phyloP scores from a whole-genome alignment of 192 early-diverging fungal genomes.

The Lobosporangium transversale region DNA sequence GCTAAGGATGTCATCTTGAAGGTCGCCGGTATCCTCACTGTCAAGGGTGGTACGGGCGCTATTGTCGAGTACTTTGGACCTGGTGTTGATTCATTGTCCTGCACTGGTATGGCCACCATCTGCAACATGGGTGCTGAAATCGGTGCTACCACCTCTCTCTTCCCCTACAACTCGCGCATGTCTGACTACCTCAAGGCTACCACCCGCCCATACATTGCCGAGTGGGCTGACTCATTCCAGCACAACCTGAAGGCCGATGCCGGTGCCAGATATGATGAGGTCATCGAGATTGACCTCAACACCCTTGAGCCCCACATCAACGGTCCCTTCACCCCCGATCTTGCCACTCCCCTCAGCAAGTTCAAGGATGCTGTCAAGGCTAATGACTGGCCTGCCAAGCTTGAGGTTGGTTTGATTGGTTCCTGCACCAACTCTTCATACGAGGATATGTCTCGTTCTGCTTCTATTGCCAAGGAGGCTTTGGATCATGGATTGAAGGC shows the following conservation, averaged over 20 bases:
- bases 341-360: conserved; percentile 91
- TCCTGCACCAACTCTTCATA: conserved; percentile 99
- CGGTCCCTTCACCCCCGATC: conserved; percentile 96
- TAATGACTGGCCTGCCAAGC: conserved; percentile 90
- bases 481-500: conserved; percentile 80
- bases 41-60: conserved; percentile 96
- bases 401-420: conserved; percentile 94
- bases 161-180: conserved; percentile 96
- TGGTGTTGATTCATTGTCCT: conserved; percentile 92
- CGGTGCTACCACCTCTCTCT: conserved; percentile 96
- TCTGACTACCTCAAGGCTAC: conserved; percentile 90
- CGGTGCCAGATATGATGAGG: conserved; percentile 88
- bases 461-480: conserved; percentile 88
- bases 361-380: conserved; percentile 88
- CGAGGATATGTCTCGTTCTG: conserved; percentile 96
- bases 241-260: conserved; percentile 93
- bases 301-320: conserved; percentile 97
- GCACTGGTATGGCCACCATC: conserved; percentile 98
- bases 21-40: conserved; percentile 94
- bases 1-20: conserved; percentile 97
- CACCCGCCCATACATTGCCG: conserved; percentile 80
- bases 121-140: conserved; percentile 99
- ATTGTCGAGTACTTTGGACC: conserved; percentile 98
- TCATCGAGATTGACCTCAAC: conserved; percentile 94
- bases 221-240: conserved; percentile 79